phyloP scores from a whole-genome alignment of 192 early-diverging fungal genomes.

The Coemansia reversa region DNA sequence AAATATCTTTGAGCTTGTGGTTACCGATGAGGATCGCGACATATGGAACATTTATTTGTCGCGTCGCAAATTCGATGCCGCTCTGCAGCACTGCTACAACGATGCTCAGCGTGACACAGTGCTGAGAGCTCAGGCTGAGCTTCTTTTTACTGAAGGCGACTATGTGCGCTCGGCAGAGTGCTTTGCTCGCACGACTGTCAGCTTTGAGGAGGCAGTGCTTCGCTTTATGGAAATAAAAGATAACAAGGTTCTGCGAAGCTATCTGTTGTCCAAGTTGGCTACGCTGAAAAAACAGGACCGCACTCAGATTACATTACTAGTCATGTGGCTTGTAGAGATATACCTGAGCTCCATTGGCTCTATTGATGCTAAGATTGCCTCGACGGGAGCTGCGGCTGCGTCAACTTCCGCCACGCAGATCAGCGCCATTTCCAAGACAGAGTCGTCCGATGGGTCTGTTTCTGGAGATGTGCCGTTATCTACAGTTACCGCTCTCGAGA shows the following conservation, averaged over 20 bases:
- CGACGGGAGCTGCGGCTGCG: slow-evolving; percentile 22
- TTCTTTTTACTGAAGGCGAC: slow-evolving; percentile 72
- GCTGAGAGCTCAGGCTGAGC: slow-evolving; percentile 81
- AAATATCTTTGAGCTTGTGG: slow-evolving; percentile 84
- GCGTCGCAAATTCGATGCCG: slow-evolving; percentile 77
- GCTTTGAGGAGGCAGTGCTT: slow-evolving; percentile 91
- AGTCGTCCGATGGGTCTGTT: neutral
- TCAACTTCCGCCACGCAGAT: slow-evolving; percentile 5
- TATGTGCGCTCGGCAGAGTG: slow-evolving; percentile 79
- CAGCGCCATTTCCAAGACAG: neutral
- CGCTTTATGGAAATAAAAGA: slow-evolving; percentile 72
- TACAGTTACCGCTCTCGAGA: slow-evolving; percentile 25
- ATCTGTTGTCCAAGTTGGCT: slow-evolving; percentile 72
- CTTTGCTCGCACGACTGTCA: slow-evolving; percentile 74
- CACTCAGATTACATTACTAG: slow-evolving; percentile 76
- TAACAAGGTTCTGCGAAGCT: slow-evolving; percentile 72
- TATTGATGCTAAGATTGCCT: slow-evolving; percentile 55
- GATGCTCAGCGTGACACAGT: slow-evolving; percentile 76
- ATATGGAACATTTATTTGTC: slow-evolving; percentile 90
- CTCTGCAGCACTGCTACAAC: slow-evolving; percentile 72
- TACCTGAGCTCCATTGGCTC: slow-evolving; percentile 77
- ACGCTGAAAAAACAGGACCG: slow-evolving; percentile 69
- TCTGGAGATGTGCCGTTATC: neutral
- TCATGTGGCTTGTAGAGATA: slow-evolving; percentile 89
- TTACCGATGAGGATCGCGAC: slow-evolving; percentile 90